Percentiles rank a stretch among this genome's conserved stretches.
These are phyloP conservation scores for Neoascochyta sp. DNA, from an alignment of 2,329 filamentous ascomycete genomes.

Conservation along the genomic window DNA sequence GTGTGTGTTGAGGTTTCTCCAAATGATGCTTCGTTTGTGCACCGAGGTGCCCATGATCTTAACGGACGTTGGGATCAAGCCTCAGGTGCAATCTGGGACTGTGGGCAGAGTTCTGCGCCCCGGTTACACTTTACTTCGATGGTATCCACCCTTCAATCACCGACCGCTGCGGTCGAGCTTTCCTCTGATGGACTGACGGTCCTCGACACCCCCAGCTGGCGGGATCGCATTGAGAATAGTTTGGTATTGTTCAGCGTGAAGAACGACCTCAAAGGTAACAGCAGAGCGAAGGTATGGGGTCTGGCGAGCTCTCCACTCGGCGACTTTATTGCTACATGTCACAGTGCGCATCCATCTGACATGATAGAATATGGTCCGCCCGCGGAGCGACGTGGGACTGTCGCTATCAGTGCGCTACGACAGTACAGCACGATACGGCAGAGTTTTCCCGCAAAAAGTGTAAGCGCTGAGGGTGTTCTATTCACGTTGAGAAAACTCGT, in stretches of 20 bases:
- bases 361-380: slow-evolving; percentile 55
- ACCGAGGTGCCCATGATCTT: slow-evolving; percentile 28
- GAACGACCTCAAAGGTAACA: slow-evolving; percentile 49
- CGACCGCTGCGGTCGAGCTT: slow-evolving; percentile 28
- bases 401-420: slow-evolving; percentile 31
- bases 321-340: slow-evolving; percentile 48
- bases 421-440: slow-evolving; percentile 15
- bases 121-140: slow-evolving; percentile 39
- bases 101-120: slow-evolving; percentile 10
- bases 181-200: slow-evolving; percentile 13
- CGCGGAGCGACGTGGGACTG: slow-evolving; percentile 43
- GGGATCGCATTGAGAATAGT: slow-evolving; percentile 37
- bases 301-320: slow-evolving; percentile 47
- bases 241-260: slow-evolving; percentile 47
- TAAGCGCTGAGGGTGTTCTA: slow-evolving; percentile 32
- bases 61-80: slow-evolving; percentile 44
- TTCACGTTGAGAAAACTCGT: slow-evolving; percentile 35
- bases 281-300: slow-evolving; percentile 53
- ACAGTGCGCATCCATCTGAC: slow-evolving; percentile 55
- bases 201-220: slow-evolving; percentile 36
- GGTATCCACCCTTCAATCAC: slow-evolving; percentile 31
- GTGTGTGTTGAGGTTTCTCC: slow-evolving; percentile 23
- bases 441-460: slow-evolving; percentile 15
- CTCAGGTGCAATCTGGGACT: slow-evolving; percentile 36
- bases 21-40: slow-evolving; percentile 20